Evolutionary conservation across 805 yeast genomes (phyloP).

Genomic region (Starmerella stellata): DNA sequence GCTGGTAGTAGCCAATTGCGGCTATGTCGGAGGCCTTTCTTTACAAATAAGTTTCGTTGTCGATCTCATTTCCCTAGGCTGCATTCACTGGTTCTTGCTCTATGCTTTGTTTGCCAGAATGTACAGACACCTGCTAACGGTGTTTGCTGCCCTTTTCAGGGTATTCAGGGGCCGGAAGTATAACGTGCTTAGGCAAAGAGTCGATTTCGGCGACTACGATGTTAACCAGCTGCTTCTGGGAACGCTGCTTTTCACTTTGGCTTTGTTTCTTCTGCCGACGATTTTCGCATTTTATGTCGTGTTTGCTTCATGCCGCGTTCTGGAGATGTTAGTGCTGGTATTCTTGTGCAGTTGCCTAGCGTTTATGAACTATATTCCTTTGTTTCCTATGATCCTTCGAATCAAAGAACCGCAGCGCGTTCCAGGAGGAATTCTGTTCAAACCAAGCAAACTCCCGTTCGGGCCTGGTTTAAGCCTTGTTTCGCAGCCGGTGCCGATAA

Average conservation of each 20-base stretch:
- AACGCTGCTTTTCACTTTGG: constrained; percentile 65
- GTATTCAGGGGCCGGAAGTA: constrained; percentile 78
- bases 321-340: constrained; percentile 33
- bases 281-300: constrained; percentile 64
- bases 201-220: constrained; percentile 70
- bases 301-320: constrained; percentile 44
- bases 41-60: constrained; percentile 46
- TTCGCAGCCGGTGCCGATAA: constrained; percentile 31
- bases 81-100: constrained; percentile 59
- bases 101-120: constrained; percentile 63
- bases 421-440: constrained; percentile 39
- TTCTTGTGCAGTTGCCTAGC: constrained; percentile 43
- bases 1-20: constrained; percentile 20
- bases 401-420: constrained; percentile 57
- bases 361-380: constrained; percentile 63
- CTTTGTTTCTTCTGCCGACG: constrained; percentile 69
- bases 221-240: constrained; percentile 78
- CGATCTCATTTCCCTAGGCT: constrained; percentile 44
- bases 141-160: constrained; percentile 56
- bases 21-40: constrained; percentile 42
- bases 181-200: constrained; percentile 65
- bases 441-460: background rate
- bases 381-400: constrained; percentile 63
- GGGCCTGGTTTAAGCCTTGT: constrained; percentile 3
- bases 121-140: constrained; percentile 54